Base-by-base conservation (phyloP, 2,329 filamentous ascomycete genomes). In the Pezicula carpinea region DNA sequence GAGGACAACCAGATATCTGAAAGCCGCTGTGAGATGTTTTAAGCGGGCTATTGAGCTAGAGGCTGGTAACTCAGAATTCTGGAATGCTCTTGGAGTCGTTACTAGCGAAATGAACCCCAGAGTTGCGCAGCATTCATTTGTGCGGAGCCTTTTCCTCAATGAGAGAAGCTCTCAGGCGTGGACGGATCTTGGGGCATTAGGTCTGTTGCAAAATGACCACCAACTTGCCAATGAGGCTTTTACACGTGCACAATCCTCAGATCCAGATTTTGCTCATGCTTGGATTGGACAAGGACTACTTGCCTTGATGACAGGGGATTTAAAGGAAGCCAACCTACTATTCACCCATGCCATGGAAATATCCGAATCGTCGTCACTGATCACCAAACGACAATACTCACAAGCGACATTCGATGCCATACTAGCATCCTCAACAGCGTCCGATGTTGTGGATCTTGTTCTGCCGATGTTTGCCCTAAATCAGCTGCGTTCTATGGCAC, bases 301-400 rank as follows among this genome's bases (percentile, higher is more conserved):
- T 44, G 90, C 93, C 4, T 70, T 92, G 22, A 78, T 80, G 42
- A 54, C 53, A 13, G 90, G 88, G 1, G 85, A 95, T 52, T 58
- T 70, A 0, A 82, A 79, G 51, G 90, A 96, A 67, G 91, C 92
- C 1, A 77, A 89, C 18, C 83, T 83, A 10, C 78, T 97, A 8
- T 96, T 96, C 62, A 91, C 88, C 1, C 93, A 99, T 63, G 92
- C 93, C 1, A 93, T 96, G 71, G 91, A 95, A 53, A 92, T 99
- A 41, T 83, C 89, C 0, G 87, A 89, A 51, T 85, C 89, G 0
- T 86, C 87, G 0, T 83, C 85, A 0, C 65, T 83, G 2, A 72
- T 89, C 4, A 82, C 85, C 0, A 87, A 90, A 62, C 80, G 84
- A 23, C 87, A 92, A 63, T 97, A 91, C 62, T 77, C 89, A 0